Evolutionary conservation across 768 basidiomycete species (phyloP).

Genomic region (Galerina marginata): DNA sequence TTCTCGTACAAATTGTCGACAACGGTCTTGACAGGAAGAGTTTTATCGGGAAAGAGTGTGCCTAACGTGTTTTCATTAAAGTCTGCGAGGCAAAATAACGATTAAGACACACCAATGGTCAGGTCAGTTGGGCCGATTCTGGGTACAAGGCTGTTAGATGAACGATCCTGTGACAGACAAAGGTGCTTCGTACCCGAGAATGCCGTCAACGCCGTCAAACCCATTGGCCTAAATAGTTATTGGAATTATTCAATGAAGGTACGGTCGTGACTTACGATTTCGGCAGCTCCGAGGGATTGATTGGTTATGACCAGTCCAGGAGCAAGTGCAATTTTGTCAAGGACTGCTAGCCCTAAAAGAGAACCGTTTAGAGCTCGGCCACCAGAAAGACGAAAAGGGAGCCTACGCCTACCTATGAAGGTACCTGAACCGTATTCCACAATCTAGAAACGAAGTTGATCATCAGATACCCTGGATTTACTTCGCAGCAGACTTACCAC

Average conservation of each 20-base stretch:
- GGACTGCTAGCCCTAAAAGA: constrained; percentile 10
- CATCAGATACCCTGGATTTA: background rate
- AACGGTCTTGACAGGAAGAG: constrained; percentile 52
- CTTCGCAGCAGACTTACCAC: constrained; percentile 40
- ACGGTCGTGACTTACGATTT: constrained; percentile 7
- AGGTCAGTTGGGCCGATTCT: constrained; percentile 21
- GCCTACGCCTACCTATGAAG: constrained; percentile 49
- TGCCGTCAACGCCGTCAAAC: constrained; percentile 54
- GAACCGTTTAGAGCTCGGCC: background rate
- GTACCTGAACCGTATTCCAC: constrained; percentile 64
- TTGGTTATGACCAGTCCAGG: constrained; percentile 48
- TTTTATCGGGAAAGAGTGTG: constrained; percentile 20
- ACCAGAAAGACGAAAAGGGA: background rate
- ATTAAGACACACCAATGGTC: background rate
- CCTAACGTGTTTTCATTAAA: background rate
- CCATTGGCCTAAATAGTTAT: constrained; percentile 31
- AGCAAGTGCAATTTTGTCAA: constrained; percentile 56
- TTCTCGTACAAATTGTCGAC: constrained; percentile 54
- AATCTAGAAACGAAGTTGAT: constrained; percentile 32
- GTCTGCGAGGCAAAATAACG: background rate
- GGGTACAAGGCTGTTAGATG: background rate
- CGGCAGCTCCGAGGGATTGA: constrained; percentile 71
- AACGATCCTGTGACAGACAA: background rate
- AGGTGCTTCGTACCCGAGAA: constrained; percentile 14
- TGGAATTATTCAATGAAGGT: background rate